Evolutionary conservation across 2,329 filamentous ascomycete genomes (phyloP).

Genomic region (Colletotrichum incanum): DNA sequence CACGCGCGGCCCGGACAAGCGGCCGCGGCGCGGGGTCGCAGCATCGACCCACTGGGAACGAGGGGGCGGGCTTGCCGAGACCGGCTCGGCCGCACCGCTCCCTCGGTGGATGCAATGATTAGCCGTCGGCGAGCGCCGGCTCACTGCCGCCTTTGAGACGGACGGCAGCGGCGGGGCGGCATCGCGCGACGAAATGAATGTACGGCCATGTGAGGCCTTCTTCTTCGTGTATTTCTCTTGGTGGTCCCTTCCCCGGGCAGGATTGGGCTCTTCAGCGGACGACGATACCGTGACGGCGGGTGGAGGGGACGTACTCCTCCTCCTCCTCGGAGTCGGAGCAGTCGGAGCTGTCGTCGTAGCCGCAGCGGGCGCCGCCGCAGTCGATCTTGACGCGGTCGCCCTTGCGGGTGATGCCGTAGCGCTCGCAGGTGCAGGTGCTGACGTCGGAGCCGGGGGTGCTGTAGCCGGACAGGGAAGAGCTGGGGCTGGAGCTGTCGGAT

Average conservation of each 20-base stretch:
- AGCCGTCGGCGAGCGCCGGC: conserved; percentile 31
- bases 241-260: conserved; percentile 35
- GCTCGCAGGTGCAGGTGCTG: conserved; percentile 91
- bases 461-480: conserved; percentile 82
- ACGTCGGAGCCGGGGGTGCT: conserved; percentile 84
- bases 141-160: background rate
- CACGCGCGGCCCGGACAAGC: conserved; percentile 32
- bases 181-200: conserved; percentile 51
- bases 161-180: conserved; percentile 12
- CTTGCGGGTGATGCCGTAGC: conserved; percentile 95
- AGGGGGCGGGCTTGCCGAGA: conserved; percentile 51
- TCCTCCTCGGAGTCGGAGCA: conserved; percentile 76
- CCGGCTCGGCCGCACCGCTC: conserved; percentile 60
- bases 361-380: conserved; percentile 91
- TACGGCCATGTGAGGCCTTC: conserved; percentile 48
- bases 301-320: conserved; percentile 58
- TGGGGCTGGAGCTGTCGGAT: conserved; percentile 82
- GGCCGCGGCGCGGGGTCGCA: conserved; percentile 62
- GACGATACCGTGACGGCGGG: conserved; percentile 77
- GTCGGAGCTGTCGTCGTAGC: conserved; percentile 80
- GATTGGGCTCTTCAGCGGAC: conserved; percentile 56
- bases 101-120: conserved; percentile 45
- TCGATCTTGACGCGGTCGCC: conserved; percentile 96
- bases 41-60: conserved; percentile 66
- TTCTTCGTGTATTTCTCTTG: conserved; percentile 35